These are phyloP conservation scores for Closterium sp. DNA, from an alignment of 139 green algal genomes.

Conservation along the genomic window DNA sequence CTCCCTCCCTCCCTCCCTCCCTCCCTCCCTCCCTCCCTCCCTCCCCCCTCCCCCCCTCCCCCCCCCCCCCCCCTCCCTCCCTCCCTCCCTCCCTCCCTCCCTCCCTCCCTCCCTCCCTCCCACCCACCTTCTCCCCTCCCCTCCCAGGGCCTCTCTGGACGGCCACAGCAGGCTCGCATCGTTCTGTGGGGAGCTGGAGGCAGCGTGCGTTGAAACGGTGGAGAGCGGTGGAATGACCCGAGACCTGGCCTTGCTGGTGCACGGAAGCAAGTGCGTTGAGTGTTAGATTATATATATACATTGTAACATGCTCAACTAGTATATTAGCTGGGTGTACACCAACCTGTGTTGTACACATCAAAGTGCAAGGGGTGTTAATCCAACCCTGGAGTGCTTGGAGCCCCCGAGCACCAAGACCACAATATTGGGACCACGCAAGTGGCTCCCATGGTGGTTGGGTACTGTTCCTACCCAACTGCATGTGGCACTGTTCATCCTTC, in stretches of 20 bases:
- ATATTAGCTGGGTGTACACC: background rate
- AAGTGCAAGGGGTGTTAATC: background rate
- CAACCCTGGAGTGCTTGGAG: background rate
- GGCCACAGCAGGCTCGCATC: conserved; percentile 72
- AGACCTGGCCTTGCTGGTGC: conserved; percentile 85
- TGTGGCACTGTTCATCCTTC: too few relatives aligned
- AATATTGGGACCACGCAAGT: too few relatives aligned
- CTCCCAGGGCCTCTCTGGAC: conserved; percentile 77
- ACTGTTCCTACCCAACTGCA: too few relatives aligned
- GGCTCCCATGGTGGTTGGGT: too few relatives aligned
- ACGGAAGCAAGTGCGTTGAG: conserved; percentile 66
- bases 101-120: background rate
- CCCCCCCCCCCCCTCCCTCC: background rate
- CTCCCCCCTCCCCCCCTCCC: too few relatives aligned
- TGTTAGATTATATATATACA: background rate
- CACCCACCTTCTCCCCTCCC: background rate
- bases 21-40: too few relatives aligned
- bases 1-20: too few relatives aligned
- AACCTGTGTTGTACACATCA: too few relatives aligned
- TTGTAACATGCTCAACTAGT: background rate
- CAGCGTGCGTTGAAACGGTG: conserved; percentile 79
- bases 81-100: background rate
- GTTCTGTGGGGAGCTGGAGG: conserved; percentile 78
- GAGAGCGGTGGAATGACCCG: conserved; percentile 85
- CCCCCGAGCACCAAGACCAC: too few relatives aligned